These are phyloP conservation scores for Leishmania gerbilli DNA, from an alignment of 208 protist genomes.

Conservation along the genomic window DNA sequence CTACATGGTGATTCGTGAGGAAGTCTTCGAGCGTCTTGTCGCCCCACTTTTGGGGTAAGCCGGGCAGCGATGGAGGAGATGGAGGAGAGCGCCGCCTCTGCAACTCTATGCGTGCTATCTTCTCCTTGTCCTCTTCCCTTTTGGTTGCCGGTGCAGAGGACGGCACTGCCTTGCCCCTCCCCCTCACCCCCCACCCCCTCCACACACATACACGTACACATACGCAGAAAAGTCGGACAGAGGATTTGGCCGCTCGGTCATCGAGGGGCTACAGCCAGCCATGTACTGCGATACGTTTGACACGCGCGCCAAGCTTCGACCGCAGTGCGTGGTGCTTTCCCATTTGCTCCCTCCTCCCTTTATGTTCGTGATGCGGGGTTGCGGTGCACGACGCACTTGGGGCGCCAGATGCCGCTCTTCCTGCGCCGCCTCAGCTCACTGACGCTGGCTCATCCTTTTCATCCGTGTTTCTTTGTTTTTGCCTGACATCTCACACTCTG, in stretches of 20 bases:
- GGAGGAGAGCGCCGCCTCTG: neutral
- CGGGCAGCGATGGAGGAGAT: neutral
- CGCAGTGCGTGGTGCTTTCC: neutral
- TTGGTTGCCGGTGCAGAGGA: neutral
- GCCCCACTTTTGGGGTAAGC: slow-evolving; percentile 31
- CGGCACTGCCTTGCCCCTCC: neutral
- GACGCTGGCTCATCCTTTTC: neutral
- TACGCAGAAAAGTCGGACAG: neutral
- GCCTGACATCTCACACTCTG: neutral
- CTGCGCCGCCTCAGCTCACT: neutral
- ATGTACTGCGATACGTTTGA: neutral
- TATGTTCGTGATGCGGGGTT: neutral
- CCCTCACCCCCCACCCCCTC: neutral
- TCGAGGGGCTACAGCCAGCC: neutral
- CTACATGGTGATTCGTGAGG: slow-evolving; percentile 64
- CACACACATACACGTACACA: neutral
- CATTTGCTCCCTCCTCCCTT: neutral
- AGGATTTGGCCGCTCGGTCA: neutral
- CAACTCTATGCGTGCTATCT: neutral
- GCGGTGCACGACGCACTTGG: neutral
- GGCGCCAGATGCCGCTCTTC: neutral
- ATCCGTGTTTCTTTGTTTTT: neutral
- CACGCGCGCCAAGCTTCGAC: neutral
- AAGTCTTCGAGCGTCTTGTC: slow-evolving; percentile 70
- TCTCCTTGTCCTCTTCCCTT: neutral